A percentile compares a stretch with the other conserved stretches of the same genome.
Conservation (phyloP, 2,329 filamentous ascomycete species). For the Niveomyces coronatus region DNA sequence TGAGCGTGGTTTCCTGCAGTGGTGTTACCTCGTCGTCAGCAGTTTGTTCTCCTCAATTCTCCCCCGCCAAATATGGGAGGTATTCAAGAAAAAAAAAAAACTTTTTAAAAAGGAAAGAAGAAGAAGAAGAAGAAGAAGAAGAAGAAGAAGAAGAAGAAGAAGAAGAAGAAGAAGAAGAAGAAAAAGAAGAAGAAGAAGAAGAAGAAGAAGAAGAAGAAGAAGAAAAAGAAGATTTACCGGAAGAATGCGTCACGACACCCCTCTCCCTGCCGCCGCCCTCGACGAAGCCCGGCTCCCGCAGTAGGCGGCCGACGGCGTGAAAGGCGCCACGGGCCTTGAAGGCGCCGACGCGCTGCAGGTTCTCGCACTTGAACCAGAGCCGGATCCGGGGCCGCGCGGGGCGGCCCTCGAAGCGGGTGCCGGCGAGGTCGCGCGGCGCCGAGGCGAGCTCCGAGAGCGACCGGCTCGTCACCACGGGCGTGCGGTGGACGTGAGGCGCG, state of each 20-base stretch:
- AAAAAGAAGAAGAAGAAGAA: no score
- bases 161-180: no score
- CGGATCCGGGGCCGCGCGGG: slow-evolving; percentile 55
- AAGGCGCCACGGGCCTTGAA: slow-evolving; percentile 92
- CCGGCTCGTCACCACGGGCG: slow-evolving; percentile 69
- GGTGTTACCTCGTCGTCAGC: no score
- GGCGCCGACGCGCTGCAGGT: slow-evolving; percentile 78
- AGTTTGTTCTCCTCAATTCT: no score
- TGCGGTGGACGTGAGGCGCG: slow-evolving; percentile 65
- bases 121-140: no score
- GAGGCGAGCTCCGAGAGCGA: slow-evolving; percentile 70
- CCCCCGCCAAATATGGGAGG: not conserved
- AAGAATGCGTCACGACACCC: slow-evolving; percentile 85
- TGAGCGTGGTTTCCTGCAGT: slow-evolving; percentile 87
- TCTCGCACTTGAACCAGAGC: slow-evolving; percentile 94
- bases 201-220: no score
- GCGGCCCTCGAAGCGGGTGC: slow-evolving; percentile 46
- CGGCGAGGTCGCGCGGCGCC: slow-evolving; percentile 50
- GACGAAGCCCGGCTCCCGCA: slow-evolving; percentile 49
- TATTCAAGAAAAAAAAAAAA: no score
- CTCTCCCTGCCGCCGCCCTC: slow-evolving; percentile 46
- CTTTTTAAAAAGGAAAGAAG: no score
- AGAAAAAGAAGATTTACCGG: slow-evolving; percentile 42
- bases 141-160: no score
- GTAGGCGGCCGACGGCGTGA: slow-evolving; percentile 66